These are phyloP conservation scores for Neurospora hispaniola DNA, from an alignment of 495 filamentous ascomycete species.

Conservation along the genomic window DNA sequence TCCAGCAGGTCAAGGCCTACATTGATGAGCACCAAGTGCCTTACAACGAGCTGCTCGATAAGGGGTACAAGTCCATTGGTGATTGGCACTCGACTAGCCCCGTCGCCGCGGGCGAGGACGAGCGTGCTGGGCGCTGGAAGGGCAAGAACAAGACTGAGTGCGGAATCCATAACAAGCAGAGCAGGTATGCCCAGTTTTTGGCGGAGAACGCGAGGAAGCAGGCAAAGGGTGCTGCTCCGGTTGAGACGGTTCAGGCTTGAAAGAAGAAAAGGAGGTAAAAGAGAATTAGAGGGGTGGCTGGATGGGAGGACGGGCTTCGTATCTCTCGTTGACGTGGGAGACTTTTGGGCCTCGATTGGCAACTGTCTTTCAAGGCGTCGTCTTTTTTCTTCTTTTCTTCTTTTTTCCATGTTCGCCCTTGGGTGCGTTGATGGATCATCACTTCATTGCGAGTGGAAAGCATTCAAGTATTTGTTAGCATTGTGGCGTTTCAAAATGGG, in stretches of 20 bases:
- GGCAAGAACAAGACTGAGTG: slow-evolving; percentile 92
- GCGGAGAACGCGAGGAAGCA: slow-evolving; percentile 60
- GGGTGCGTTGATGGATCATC: neutral
- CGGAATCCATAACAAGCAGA: slow-evolving; percentile 94
- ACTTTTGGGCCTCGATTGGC: neutral
- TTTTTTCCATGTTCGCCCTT: neutral
- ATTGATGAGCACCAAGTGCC: slow-evolving; percentile 77
- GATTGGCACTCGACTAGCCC: slow-evolving; percentile 97
- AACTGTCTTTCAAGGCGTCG: neutral
- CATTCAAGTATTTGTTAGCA: neutral
- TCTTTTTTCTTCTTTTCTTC: neutral
- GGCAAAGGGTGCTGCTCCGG: slow-evolving; percentile 1
- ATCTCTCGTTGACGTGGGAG: neutral
- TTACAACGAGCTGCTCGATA: slow-evolving; percentile 84
- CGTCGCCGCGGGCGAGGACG: slow-evolving; percentile 82
- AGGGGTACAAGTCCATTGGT: slow-evolving; percentile 91
- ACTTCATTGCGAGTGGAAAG: neutral
- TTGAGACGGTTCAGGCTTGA: neutral
- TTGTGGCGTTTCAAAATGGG: neutral
- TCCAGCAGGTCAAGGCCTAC: slow-evolving; percentile 80
- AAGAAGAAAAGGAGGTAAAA: neutral
- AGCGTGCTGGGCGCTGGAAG: slow-evolving; percentile 96
- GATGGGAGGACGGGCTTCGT: neutral
- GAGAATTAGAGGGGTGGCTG: neutral
- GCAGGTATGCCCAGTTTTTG: slow-evolving; percentile 79